phyloP scores from a whole-genome alignment of 768 basidiomycete species.

The Termitomyces sp. region DNA sequence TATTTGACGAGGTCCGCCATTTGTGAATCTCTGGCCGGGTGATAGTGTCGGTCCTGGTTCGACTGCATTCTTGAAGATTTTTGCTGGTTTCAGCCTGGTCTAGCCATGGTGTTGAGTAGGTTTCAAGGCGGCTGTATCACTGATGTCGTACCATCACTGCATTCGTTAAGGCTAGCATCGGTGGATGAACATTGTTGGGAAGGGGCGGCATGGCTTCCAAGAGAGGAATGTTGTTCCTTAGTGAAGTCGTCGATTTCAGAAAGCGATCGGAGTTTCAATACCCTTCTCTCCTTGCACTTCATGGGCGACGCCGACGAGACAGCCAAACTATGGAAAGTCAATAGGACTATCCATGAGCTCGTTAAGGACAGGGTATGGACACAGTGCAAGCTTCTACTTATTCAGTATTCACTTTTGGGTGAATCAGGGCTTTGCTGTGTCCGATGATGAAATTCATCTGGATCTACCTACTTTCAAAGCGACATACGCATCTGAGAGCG shows the following conservation, averaged over 20 bases:
- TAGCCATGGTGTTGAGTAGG: constrained; percentile 20
- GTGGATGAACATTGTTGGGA: constrained; percentile 23
- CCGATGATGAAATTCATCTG: constrained; percentile 92
- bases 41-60: constrained; percentile 51
- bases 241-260: not conserved
- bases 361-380: constrained; percentile 85
- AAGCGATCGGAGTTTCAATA: constrained; percentile 52
- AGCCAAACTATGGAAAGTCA: constrained; percentile 92
- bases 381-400: constrained; percentile 6
- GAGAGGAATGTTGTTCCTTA: not conserved
- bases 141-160: constrained; percentile 42
- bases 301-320: constrained; percentile 77
- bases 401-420: constrained; percentile 19
- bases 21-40: constrained; percentile 32
- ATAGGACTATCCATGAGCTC: constrained; percentile 93
- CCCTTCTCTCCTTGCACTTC: constrained; percentile 22
- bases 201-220: constrained; percentile 31
- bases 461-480: constrained; percentile 72
- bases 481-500: constrained; percentile 65
- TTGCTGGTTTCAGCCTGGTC: constrained; percentile 80
- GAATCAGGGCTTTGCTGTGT: constrained; percentile 83
- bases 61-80: constrained; percentile 78
- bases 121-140: constrained; percentile 6
- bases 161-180: constrained; percentile 41
- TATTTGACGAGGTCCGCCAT: constrained; percentile 60